phyloP scores from a whole-genome alignment of 2,329 filamentous ascomycete genomes.

The Rosellinia necatrix region DNA sequence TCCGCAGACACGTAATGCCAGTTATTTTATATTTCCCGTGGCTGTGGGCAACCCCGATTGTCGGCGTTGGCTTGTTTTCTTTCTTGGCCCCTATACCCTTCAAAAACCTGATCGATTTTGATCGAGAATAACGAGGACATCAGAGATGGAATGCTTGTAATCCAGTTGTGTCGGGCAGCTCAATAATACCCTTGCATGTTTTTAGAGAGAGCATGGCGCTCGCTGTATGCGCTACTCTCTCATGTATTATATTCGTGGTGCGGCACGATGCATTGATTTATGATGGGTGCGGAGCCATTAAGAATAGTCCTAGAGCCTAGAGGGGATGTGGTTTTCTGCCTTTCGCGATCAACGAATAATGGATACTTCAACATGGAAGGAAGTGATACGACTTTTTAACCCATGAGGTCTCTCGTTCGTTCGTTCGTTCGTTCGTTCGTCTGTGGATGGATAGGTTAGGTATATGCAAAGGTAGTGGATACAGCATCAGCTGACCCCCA shows the following conservation, averaged over 20 bases:
- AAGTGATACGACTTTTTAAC: neutral
- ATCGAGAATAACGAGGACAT: neutral
- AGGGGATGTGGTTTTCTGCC: neutral
- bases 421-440: too few relatives aligned
- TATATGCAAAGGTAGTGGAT: too few relatives aligned
- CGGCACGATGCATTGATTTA: constrained; percentile 1
- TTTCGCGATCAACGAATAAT: neutral
- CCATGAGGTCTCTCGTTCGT: neutral
- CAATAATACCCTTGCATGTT: constrained; percentile 8
- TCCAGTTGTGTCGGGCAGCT: constrained; percentile 1
- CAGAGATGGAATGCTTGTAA: constrained; percentile 6
- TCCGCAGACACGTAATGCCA: neutral
- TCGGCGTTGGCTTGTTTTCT: constrained; percentile 1
- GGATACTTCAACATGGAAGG: neutral
- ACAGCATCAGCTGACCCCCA: neutral
- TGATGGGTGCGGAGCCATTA: neutral
- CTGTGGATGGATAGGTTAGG: too few relatives aligned
- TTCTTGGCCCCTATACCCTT: constrained; percentile 15
- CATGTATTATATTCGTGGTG: constrained; percentile 8
- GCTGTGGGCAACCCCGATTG: neutral
- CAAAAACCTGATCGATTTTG: neutral
- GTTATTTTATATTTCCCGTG: neutral
- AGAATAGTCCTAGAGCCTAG: neutral
- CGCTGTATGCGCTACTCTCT: neutral
- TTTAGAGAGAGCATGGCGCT: neutral